Evolutionary conservation across 768 basidiomycete genomes (phyloP), one percentile per base, ranked within the genome.

Genomic region (Lentinula sp.): DNA sequence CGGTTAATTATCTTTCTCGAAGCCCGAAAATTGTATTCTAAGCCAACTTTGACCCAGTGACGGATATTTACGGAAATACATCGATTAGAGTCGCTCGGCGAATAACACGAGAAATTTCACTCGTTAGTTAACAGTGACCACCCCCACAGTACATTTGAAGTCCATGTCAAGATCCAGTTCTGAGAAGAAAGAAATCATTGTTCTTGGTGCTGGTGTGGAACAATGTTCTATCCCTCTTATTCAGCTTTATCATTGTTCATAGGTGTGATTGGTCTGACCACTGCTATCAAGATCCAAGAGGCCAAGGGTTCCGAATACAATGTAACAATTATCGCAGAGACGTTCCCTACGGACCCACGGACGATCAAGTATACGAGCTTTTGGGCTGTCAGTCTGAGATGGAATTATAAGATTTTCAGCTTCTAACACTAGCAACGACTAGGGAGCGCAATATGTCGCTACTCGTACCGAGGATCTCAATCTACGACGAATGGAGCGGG

Each of bases 401-500:
- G 28, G 28, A 3, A 28, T 28, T 28, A 28, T 28, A 28, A 39
- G 43, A 13, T 7, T 52, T 32, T 40, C 53, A 31, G 13, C 28
- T 8, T 32, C n/a, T 40, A 50, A 15, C 34, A 48, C 59, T 42
- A 6, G 57, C 31, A 1, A 51, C 60, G n/a, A 55, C 35, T 53
- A 93, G 91, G 91, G 91, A 39, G 92, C 89, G 8, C 89, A 93
- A 63, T 88, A 91, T 77, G 84, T 92, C 50, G 85, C 82, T 50
- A 78, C 78, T 15, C 80, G 81, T 2, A 76, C 74, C 9, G 75
- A 78, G 11, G 83, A 87, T 61, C 72, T 70, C 2, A 73, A 75
- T n/a, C 81, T 85, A 65, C 82, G 81, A 66, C 75, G 89, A 88
- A 56, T 62, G 75, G 88, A 92, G 68, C 73, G 80, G 59, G 85